Evolutionary conservation across 2,329 filamentous ascomycete genomes (phyloP).

Genomic region (Fusarium devonianum): DNA sequence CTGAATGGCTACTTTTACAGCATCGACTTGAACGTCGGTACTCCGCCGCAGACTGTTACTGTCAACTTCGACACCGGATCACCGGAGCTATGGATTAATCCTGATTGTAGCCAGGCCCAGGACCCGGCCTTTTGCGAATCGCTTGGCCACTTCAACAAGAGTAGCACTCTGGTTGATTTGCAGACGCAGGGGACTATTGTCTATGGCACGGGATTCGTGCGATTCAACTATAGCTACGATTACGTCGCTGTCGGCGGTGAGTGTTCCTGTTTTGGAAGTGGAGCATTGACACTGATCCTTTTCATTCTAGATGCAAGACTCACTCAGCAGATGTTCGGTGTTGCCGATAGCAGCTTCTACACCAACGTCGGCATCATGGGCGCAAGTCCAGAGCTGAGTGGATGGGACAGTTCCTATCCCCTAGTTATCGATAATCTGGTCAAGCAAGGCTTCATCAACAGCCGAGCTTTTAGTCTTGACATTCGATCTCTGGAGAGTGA

Average conservation of each 20-base stretch:
- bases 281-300: not conserved
- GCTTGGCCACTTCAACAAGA: slow-evolving; percentile 41
- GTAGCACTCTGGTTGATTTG: slow-evolving; percentile 38
- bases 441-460: slow-evolving; percentile 45
- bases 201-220: slow-evolving; percentile 42
- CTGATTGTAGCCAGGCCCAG: slow-evolving; percentile 43
- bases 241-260: slow-evolving; percentile 38
- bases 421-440: slow-evolving; percentile 44
- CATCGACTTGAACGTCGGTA: slow-evolving; percentile 47
- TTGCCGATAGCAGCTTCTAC: slow-evolving; percentile 41
- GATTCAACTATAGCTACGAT: slow-evolving; percentile 44
- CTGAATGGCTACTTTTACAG: slow-evolving; percentile 46
- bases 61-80: slow-evolving; percentile 51
- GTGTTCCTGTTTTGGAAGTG: not conserved
- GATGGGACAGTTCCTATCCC: slow-evolving; percentile 45
- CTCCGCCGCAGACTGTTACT: slow-evolving; percentile 46
- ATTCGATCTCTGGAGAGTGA: slow-evolving; percentile 41
- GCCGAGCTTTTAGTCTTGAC: slow-evolving; percentile 46
- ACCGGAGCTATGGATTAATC: slow-evolving; percentile 51
- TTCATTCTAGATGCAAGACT: slow-evolving; percentile 42
- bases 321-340: slow-evolving; percentile 45
- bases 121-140: slow-evolving; percentile 39
- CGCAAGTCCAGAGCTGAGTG: slow-evolving; percentile 40
- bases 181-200: slow-evolving; percentile 30
- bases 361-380: slow-evolving; percentile 44